These are phyloP conservation scores for Russula sp. DNA, from an alignment of 768 basidiomycete species.

Conservation along the genomic window DNA sequence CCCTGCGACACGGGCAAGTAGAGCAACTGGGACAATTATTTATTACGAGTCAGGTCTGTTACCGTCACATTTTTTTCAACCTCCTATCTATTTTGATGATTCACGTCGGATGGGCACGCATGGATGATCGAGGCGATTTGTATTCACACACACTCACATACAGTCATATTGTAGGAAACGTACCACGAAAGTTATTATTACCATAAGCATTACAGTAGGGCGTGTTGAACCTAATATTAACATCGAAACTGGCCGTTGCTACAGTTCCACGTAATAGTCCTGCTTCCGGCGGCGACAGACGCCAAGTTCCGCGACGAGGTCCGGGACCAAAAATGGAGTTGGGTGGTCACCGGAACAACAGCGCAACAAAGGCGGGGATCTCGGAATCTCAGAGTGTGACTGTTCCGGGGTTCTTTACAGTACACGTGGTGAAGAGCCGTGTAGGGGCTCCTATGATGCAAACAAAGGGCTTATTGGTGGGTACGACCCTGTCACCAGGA, in stretches of 20 bases:
- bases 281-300: conserved; percentile 7
- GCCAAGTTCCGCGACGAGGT: conserved; percentile 11
- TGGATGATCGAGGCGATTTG: conserved; percentile 22
- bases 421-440: conserved; percentile 2
- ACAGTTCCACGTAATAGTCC: conserved; percentile 18
- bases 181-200: conserved; percentile 24
- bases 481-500: conserved; percentile 25
- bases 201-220: conserved; percentile 21
- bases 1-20: conserved; percentile 11
- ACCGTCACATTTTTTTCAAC: conserved; percentile 7
- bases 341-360: background rate
- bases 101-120: conserved; percentile 17
- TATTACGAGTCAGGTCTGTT: conserved; percentile 14
- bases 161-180: conserved; percentile 15
- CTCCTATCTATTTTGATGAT: conserved; percentile 19
- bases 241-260: conserved; percentile 9
- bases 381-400: conserved; percentile 13
- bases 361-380: conserved; percentile 11
- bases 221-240: conserved; percentile 22
- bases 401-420: conserved; percentile 4
- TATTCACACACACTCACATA: conserved; percentile 10
- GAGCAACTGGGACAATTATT: conserved; percentile 26
- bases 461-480: background rate
- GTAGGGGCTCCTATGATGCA: conserved; percentile 16
- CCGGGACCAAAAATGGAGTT: background rate